Evolutionary conservation across 1,284 basidiomycete genomes (phyloP).

Genomic region (Cutaneotrichosporon arboriforme): DNA sequence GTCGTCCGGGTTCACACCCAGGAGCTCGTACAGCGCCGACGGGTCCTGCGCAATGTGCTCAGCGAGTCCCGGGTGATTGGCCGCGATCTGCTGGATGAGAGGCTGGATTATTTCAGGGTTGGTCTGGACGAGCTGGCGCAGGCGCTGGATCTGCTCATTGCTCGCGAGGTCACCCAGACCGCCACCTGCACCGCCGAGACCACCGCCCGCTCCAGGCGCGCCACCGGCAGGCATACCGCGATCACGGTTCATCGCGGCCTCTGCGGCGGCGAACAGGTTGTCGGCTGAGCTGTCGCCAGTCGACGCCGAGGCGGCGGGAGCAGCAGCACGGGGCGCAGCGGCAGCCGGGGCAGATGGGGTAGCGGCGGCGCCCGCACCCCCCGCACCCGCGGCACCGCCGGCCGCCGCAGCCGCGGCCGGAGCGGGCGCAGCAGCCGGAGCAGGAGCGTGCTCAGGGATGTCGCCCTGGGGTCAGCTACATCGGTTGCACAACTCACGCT

Average conservation of each 20-base stretch:
- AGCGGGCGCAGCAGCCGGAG: conserved; percentile 37
- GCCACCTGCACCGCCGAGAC: conserved; percentile 20
- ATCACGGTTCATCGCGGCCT: conserved; percentile 48
- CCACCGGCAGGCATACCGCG: conserved; percentile 44
- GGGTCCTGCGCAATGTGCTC: conserved; percentile 65
- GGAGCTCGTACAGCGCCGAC: conserved; percentile 60
- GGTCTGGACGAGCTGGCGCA: conserved; percentile 64
- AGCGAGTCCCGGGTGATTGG: conserved; percentile 67
- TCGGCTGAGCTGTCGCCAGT: conserved; percentile 49
- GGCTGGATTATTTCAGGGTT: conserved; percentile 75
- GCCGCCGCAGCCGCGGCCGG: conserved; percentile 43
- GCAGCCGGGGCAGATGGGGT: conserved; percentile 42
- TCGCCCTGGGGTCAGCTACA: conserved; percentile 26
- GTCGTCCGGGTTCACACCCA: conserved; percentile 51
- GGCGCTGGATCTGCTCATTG: conserved; percentile 55
- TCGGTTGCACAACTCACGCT: conserved; percentile 56
- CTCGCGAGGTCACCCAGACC: conserved; percentile 9
- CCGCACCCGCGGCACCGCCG: conserved; percentile 45
- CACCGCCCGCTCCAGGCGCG: conserved; percentile 31
- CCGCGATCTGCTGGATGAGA: conserved; percentile 73
- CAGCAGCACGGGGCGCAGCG: conserved; percentile 38
- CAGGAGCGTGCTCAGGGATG: conserved; percentile 38
- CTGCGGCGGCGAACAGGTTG: conserved; percentile 49
- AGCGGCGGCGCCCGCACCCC: conserved; percentile 45
- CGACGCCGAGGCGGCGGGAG: conserved; percentile 37